Evolutionary conservation across 257 asterid genomes (phyloP).

Genomic region (Fraxinus quadrangulata): DNA sequence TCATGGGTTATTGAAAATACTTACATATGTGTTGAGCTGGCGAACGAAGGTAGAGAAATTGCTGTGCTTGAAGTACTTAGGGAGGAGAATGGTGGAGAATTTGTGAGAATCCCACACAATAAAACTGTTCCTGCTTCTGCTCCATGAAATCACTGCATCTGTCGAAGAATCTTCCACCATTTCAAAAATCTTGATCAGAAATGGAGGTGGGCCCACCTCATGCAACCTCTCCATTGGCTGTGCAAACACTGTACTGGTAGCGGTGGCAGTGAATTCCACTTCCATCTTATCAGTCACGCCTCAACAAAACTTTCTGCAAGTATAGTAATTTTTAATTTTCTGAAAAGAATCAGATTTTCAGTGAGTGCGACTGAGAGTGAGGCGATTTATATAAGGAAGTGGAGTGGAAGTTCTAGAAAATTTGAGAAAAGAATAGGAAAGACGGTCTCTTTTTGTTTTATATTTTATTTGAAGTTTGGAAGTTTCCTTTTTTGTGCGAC

Average conservation of each 20-base stretch:
- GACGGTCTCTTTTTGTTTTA: too few species aligned
- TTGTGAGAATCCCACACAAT: slow-evolving; percentile 24
- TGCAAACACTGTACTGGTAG: slow-evolving; percentile 23
- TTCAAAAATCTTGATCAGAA: slow-evolving; percentile 73
- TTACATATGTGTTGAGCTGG: slow-evolving; percentile 97
- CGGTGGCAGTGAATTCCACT: slow-evolving; percentile 34
- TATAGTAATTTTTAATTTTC: slow-evolving; percentile 30
- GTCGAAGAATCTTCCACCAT: slow-evolving; percentile 93
- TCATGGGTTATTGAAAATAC: slow-evolving; percentile 26
- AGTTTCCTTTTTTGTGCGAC: too few species aligned
- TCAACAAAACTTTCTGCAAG: slow-evolving; percentile 33
- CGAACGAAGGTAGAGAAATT: slow-evolving; percentile 95
- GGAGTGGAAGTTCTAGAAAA: not conserved
- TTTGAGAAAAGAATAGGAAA: not conserved
- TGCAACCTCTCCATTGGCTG: slow-evolving; percentile 84
- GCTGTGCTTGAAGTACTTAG: slow-evolving; percentile 79
- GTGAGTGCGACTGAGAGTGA: slow-evolving; percentile 35
- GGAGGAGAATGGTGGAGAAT: slow-evolving; percentile 79
- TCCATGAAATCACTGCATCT: slow-evolving; percentile 84
- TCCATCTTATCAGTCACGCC: slow-evolving; percentile 44
- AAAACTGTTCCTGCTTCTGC: slow-evolving; percentile 65
- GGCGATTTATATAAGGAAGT: not conserved
- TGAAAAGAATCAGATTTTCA: slow-evolving; percentile 34
- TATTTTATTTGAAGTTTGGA: too few species aligned
- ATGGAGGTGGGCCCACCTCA: slow-evolving; percentile 88